phyloP scores from a whole-genome alignment of 768 basidiomycete genomes.

The Tulasnella sp. region DNA sequence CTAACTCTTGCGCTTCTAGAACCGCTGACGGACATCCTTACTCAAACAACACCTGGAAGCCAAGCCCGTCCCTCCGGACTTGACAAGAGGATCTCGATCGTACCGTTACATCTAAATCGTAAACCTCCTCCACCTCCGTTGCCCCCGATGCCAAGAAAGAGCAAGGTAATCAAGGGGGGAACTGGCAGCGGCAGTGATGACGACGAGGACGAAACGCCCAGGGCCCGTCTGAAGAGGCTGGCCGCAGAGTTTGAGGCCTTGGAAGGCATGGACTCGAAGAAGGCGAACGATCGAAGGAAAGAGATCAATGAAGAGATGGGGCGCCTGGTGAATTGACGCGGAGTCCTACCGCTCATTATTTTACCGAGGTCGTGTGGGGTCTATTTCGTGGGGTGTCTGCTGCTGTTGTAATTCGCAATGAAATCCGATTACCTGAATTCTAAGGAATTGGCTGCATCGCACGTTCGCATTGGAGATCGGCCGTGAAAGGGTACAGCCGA shows the following conservation, averaged over 20 bases:
- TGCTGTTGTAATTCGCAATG: no score
- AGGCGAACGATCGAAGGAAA: constrained; percentile 14
- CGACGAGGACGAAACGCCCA: constrained; percentile 8
- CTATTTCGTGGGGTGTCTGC: no score
- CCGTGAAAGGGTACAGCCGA: no score
- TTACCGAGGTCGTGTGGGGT: no score
- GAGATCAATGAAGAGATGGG: constrained; percentile 11
- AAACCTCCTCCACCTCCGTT: constrained; percentile 14
- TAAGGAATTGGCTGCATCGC: no score
- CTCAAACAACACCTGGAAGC: constrained; percentile 8
- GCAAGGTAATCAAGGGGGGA: background rate
- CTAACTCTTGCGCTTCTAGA: constrained; percentile 8
- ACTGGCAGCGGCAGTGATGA: constrained; percentile 5
- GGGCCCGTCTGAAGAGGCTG: constrained; percentile 6
- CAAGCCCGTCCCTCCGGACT: constrained; percentile 4
- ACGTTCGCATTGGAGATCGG: no score
- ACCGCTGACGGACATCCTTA: constrained; percentile 11
- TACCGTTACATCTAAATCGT: constrained; percentile 12
- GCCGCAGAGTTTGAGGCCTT: constrained; percentile 6
- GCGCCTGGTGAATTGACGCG: background rate
- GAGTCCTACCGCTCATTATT: background rate
- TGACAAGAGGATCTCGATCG: constrained; percentile 8
- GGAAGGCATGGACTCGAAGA: constrained; percentile 13
- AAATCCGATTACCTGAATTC: no score
- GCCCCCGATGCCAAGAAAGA: constrained; percentile 1